Evolutionary conservation across 2,329 filamentous ascomycete genomes (phyloP), one percentile per base, ranked within the genome.

Genomic region (Rutstroemia sp.): DNA sequence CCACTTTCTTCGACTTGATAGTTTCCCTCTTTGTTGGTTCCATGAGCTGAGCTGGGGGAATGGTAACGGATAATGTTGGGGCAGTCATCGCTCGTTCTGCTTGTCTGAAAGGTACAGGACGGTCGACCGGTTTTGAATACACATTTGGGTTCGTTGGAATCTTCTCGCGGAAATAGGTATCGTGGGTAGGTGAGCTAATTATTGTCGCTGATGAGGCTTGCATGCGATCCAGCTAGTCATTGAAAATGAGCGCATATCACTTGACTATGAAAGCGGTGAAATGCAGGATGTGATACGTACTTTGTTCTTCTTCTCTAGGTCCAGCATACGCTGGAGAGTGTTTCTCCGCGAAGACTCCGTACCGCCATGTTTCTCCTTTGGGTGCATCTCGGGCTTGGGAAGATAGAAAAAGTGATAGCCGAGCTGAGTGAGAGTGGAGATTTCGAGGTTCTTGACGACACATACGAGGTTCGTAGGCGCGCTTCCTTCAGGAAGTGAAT

Each of bases 281-380:
- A 46, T 56, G 30, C 30, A 34, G 30, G 30, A 34, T 50, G 45
- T n/a, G 16, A 44, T 30, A 66, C 73, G 72, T 73, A 83, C 81
- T 77, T 80, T 81, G 68, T 73, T 76, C 66, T 73, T 74, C 65
- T 78, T 80, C 65, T 84, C 81, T 51, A 83, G 69, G 63, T 83
- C 79, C 49, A 83, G 73, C 80, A 84, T 83, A 58, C 73, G 75
- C 67, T 81, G 75, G 61, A 83, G 76, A 3, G 62, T 66, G 40
- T 60, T 61, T 54, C 59, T 59, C 47, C 64, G 59, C 17, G 53
- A 51, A 9, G 58, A 16, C 16, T 42, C 54, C 44, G 60, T 51
- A 16, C 57, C 50, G 50, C 48, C 52, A 45, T 57, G 56, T 38
- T 51, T 56, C 23, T 60, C 60, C 39, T 52, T 56, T 17, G 51